Evolutionary conservation across 306 rosid species (phyloP), one percentile per base, ranked within the genome.

Genomic region (Malus sylvestris): DNA sequence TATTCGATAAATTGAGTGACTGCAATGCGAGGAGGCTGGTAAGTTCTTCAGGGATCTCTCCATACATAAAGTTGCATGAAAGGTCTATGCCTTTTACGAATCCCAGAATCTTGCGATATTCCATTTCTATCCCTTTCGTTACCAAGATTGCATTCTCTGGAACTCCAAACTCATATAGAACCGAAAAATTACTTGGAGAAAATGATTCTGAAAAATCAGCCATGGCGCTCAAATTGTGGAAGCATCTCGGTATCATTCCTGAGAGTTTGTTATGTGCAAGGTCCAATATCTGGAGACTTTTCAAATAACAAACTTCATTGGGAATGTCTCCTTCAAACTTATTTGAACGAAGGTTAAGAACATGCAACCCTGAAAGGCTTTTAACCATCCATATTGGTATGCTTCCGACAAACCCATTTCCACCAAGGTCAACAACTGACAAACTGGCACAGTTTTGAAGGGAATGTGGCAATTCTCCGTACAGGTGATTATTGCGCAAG

Each of bases 191-290:
- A 23, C 23, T 23, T 23, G 23, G 23, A 23, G 23, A 23, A 23
- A 23, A 23, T 23, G 23, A 23, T 40, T 40, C 3, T 40, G 44
- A 40, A 0, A 40, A 40, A 40, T 8, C 3, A 40, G 59, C 30
- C 75, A 71, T 53, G 49, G 49, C 71, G 49, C 46, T 75, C 1
- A 75, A 64, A 20, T 64, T 64, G 33, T 20, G 1, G 16, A 75
- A 64, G 55, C 82, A 82, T 19, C 4, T 75, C 22, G 86, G 86
- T n/a, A 82, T 69, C 40, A 22, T 23, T 2, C 80, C 80, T 0
- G 73, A 40, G 8, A 78, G 9, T 12, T 49, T 73, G 19, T 82
- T 82, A 40, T 52, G 11, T 18, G 68, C 67, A 61, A 77, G 38
- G 65, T 77, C 80, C 19, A 82, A 32, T 11, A 78, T 65, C 10